Base-by-base conservation (phyloP, 2,329 filamentous ascomycete species). In the Colletotrichum sp. region DNA sequence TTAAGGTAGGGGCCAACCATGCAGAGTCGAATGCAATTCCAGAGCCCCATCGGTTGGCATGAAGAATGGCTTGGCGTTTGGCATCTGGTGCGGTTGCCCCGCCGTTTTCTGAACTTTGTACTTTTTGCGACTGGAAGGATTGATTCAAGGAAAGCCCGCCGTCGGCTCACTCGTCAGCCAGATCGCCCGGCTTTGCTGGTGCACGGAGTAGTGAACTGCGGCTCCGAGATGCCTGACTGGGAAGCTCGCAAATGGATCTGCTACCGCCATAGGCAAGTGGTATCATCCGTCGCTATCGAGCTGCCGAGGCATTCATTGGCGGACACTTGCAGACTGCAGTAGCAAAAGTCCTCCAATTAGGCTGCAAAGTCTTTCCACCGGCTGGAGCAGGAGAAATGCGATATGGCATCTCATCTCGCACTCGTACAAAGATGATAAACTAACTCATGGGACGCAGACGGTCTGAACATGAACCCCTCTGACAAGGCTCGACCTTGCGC, bases 31-130 rank as follows among this genome's bases (percentile, higher is more conserved):
- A 65, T 36, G 70, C 63, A 73, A 73, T 73, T 64, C 70, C 36
- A 52, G 48, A 64, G 70, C 70, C 70, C 64, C 74, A 68, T 69
- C 48, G 69, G 57, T 65, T 75, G 57, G 69, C 73, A 72, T 65
- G 70, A 73, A 73, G 44, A 65, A 65, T 65, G 44, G 65, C 74
- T 76, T 76, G 74, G 71, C 74, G 55, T 65, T 74, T 76, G 64
- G 70, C 55, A 75, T 75, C 64, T 73, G 64, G 60, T 52, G 57
- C 57, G 39, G 28, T 60, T 65, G 73, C 70, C 70, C 64, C 44
- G 70, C 59, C 59, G 44, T 63, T 57, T 52, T 52, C 8, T 55
- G 67, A 72, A 72, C 68, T 67, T 16, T 70, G 64, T 59, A 28
- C 55, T 28, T 59, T 59, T 59, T 16, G 44, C 44, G 44, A 52